A percentile compares a stretch with the other conserved stretches of the same genome.
These are phyloP conservation scores for Chlorella variabilis DNA, from an alignment of 163 green algal species.

Conservation along the genomic window DNA sequence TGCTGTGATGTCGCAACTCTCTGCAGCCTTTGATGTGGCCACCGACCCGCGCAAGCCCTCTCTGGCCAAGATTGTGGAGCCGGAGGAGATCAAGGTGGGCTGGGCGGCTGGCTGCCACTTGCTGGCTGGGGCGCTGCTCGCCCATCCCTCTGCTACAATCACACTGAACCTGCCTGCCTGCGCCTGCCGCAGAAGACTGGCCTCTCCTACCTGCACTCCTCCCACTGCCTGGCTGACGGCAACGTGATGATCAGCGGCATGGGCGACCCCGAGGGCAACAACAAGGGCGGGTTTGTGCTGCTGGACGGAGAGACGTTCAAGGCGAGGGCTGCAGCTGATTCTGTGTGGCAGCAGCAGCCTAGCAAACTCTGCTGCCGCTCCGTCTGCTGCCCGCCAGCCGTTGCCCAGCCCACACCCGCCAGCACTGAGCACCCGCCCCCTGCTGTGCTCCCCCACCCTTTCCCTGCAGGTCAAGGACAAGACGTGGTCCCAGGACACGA, in stretches of 20 bases:
- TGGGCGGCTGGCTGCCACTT: background rate
- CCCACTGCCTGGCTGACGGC: conserved; percentile 79
- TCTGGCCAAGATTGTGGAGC: conserved; percentile 70
- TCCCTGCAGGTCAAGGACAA: conserved; percentile 64
- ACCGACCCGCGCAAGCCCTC: conserved; percentile 62
- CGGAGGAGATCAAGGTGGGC: conserved; percentile 59
- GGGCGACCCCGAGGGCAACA: conserved; percentile 60
- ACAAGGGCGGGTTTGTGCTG: conserved; percentile 78
- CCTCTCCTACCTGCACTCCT: conserved; percentile 75
- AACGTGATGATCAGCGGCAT: conserved; percentile 60
- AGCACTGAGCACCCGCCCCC: background rate
- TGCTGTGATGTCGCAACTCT: no score
- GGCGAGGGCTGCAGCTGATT: conserved; percentile 6
- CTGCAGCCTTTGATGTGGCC: conserved; percentile 64
- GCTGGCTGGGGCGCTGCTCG: no score
- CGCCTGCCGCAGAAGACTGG: conserved; percentile 49
- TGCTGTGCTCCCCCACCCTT: no score
- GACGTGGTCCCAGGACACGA: conserved; percentile 65
- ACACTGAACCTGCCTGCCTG: no score
- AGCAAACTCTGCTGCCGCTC: no score
- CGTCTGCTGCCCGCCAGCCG: no score
- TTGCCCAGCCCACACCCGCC: no score
- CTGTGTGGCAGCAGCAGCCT: no score
- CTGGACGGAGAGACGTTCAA: conserved; percentile 74
- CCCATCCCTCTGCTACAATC: no score